These are phyloP conservation scores for Neostapfia colusana DNA, from an alignment of 176 grass and related monocot species.

Conservation along the genomic window DNA sequence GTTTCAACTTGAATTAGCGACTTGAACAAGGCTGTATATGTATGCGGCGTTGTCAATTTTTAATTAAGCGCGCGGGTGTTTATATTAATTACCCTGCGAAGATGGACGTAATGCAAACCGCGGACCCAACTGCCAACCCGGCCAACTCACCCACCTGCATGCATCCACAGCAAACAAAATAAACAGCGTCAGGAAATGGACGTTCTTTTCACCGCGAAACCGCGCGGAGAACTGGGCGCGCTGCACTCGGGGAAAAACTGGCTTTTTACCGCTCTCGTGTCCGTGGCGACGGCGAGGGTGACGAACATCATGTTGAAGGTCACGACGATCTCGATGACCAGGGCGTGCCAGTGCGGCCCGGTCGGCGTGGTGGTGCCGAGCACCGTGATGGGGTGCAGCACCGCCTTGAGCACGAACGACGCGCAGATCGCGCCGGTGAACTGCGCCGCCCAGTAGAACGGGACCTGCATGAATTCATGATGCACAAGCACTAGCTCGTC, in stretches of 20 bases:
- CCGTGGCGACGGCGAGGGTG: conserved; percentile 88
- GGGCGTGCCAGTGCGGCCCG: conserved; percentile 62
- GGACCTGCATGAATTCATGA: conserved; percentile 61
- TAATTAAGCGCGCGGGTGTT: conserved; percentile 22
- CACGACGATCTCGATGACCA: conserved; percentile 75
- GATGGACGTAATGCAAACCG: conserved; percentile 98
- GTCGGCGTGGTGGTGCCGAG: conserved; percentile 67
- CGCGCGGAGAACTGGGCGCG: no score
- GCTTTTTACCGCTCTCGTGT: conserved; percentile 60
- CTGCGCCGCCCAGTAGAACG: conserved; percentile 95
- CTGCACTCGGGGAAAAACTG: neutral
- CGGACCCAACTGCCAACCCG: conserved; percentile 82
- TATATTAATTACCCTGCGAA: conserved; percentile 80
- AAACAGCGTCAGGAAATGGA: neutral
- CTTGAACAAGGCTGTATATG: neutral
- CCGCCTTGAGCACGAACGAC: conserved; percentile 75
- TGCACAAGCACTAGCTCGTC: neutral
- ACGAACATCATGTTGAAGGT: conserved; percentile 99
- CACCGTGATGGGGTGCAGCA: conserved; percentile 65
- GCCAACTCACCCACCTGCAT: conserved; percentile 99
- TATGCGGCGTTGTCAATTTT: conserved; percentile 9
- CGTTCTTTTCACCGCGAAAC: neutral
- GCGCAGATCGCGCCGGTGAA: conserved; percentile 72
- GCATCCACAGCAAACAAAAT: neutral
- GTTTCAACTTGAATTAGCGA: neutral